phyloP scores from a whole-genome alignment of 1,284 basidiomycete genomes.

The Leccinum angustisporum region DNA sequence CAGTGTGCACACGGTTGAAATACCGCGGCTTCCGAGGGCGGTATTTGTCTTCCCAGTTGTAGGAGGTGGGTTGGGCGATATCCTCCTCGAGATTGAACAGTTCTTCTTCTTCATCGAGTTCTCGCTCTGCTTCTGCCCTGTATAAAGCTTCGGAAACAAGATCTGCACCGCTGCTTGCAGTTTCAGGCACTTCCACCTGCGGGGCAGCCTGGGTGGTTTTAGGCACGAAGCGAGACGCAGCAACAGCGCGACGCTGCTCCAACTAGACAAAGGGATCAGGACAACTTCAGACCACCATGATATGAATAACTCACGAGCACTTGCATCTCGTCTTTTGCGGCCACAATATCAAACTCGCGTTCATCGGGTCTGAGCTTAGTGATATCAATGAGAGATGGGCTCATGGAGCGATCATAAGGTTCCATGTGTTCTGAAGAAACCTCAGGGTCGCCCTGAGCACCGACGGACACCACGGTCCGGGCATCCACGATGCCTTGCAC shows the following conservation, averaged over 20 bases:
- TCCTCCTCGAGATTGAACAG: conserved; percentile 90
- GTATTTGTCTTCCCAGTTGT: conserved; percentile 99
- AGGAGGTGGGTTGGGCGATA: conserved; percentile 77
- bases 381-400: conserved; percentile 71
- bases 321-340: conserved; percentile 63
- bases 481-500: conserved; percentile 41
- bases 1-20: conserved; percentile 99
- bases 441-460: conserved; percentile 40
- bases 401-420: conserved; percentile 81
- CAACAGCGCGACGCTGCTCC: conserved; percentile 73
- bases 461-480: conserved; percentile 36
- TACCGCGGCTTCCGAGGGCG: conserved; percentile 97
- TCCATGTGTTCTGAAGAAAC: conserved; percentile 63
- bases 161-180: conserved; percentile 67
- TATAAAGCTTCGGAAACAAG: conserved; percentile 84
- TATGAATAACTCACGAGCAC: conserved; percentile 55
- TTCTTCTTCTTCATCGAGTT: conserved; percentile 94
- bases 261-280: conserved; percentile 47
- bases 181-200: conserved; percentile 48
- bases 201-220: conserved; percentile 57
- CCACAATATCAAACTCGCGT: conserved; percentile 74
- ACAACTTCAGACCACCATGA: conserved; percentile 2
- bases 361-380: conserved; percentile 73
- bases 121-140: conserved; percentile 84
- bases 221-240: conserved; percentile 82